Percentiles rank a stretch among this genome's conserved stretches.
Conservation (phyloP, 2,329 filamentous ascomycete genomes). For the Beauveria sp. region DNA sequence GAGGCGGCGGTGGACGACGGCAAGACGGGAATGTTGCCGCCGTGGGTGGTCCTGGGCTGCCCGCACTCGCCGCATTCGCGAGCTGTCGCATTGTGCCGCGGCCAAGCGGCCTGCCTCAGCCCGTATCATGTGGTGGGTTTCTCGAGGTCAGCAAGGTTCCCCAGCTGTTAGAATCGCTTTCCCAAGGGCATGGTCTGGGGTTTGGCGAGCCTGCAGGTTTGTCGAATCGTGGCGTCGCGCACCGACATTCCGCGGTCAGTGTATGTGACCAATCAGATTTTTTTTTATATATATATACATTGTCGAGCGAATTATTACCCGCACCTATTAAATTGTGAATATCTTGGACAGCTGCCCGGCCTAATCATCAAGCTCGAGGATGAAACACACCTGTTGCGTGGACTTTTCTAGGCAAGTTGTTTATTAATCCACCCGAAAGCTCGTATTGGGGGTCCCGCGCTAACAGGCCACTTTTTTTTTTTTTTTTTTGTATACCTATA, state of each 20-base stretch:
- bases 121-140: conserved; percentile 51
- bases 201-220: conserved; percentile 41
- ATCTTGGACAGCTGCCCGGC: conserved; percentile 23
- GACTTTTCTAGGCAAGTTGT: conserved; percentile 46
- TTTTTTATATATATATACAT: no score
- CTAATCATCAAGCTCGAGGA: conserved; percentile 22
- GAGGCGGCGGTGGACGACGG: not conserved
- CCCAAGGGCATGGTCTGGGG: conserved; percentile 50
- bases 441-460: no score
- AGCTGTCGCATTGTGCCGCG: conserved; percentile 19
- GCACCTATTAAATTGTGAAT: conserved; percentile 19
- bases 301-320: no score
- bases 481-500: no score
- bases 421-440: not conserved
- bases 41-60: conserved; percentile 7
- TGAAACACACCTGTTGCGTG: conserved; percentile 49
- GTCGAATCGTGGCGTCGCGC: conserved; percentile 44
- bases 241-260: conserved; percentile 50
- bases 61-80: conserved; percentile 2
- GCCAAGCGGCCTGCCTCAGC: conserved; percentile 14
- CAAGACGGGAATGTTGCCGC: not conserved
- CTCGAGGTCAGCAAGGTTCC: conserved; percentile 40
- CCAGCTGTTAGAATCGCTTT: conserved; percentile 19
- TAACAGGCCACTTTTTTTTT: no score
- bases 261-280: conserved; percentile 19